A percentile compares a stretch with the other conserved stretches of the same genome.
These are phyloP conservation scores for Globisporangium parvum DNA, from an alignment of 352 stramenopile genomes.

Conservation along the genomic window DNA sequence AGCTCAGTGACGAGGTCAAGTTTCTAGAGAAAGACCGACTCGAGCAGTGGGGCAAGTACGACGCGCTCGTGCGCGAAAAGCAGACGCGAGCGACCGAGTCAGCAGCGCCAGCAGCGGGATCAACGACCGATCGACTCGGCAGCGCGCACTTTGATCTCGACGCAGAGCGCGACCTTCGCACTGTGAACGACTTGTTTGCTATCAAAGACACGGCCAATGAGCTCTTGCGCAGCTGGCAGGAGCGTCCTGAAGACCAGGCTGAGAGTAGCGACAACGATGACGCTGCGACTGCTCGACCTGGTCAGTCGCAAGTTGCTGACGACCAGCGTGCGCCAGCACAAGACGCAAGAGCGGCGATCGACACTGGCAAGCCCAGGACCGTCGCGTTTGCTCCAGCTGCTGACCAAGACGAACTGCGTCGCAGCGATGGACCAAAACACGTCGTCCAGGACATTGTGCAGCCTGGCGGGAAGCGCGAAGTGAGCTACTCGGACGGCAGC, in stretches of 20 bases:
- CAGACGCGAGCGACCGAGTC: conserved; percentile 14
- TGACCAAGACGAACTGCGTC: too few species aligned
- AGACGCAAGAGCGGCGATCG: background rate
- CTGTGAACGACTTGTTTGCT: conserved; percentile 31
- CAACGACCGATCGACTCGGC: background rate
- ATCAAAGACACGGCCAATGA: conserved; percentile 35
- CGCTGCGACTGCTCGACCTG: too few species aligned
- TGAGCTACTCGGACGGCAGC: conserved; percentile 56
- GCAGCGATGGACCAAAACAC: conserved; percentile 1
- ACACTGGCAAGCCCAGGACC: too few species aligned
- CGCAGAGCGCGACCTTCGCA: conserved; percentile 17
- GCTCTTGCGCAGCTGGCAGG: conserved; percentile 29
- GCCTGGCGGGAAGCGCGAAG: conserved; percentile 49
- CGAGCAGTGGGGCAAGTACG: conserved; percentile 70
- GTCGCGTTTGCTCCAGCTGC: background rate
- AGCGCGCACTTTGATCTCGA: conserved; percentile 9
- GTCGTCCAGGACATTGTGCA: conserved; percentile 42
- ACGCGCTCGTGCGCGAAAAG: conserved; percentile 38
- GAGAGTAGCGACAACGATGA: background rate
- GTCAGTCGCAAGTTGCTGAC: background rate
- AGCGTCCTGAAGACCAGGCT: background rate
- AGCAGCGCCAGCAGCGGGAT: background rate
- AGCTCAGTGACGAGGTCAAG: conserved; percentile 67
- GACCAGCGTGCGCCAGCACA: background rate
- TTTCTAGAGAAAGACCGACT: conserved; percentile 74